phyloP scores from a whole-genome alignment of 2,329 filamentous ascomycete species.

The Pestalotiopsis fici region DNA sequence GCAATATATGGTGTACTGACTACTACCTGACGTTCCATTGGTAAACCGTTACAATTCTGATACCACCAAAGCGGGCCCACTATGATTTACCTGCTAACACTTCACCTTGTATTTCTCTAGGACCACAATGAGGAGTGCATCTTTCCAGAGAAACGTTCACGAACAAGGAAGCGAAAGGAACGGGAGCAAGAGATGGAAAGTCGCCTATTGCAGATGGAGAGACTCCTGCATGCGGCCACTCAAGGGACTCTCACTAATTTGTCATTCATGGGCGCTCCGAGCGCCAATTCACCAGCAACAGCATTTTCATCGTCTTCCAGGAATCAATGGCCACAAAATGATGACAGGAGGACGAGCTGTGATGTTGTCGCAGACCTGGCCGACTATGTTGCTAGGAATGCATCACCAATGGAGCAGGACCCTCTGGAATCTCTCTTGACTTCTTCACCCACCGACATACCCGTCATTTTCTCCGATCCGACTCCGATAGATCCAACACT shows the following conservation, averaged over 20 bases:
- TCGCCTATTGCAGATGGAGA: background rate
- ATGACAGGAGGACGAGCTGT: background rate
- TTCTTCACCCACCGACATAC: background rate
- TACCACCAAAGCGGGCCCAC: too few relatives aligned
- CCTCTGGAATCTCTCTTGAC: background rate
- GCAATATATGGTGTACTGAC: too few relatives aligned
- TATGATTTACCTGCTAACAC: background rate
- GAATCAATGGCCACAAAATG: background rate
- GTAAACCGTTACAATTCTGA: too few relatives aligned
- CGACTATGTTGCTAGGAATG: background rate
- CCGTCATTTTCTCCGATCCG: background rate
- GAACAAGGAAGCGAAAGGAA: background rate
- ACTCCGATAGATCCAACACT: background rate
- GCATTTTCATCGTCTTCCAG: background rate
- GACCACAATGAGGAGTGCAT: background rate
- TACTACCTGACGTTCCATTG: background rate
- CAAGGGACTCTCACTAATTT: background rate
- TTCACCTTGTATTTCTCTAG: background rate
- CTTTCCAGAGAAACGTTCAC: background rate
- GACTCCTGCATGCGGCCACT: background rate
- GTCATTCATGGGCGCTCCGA: background rate
- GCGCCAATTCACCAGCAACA: background rate
- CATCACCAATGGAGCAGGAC: background rate
- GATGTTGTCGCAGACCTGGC: background rate
- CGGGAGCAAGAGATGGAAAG: background rate